These are phyloP conservation scores for Didymella arachidicola DNA, from an alignment of 2,329 filamentous ascomycete genomes.

Conservation along the genomic window DNA sequence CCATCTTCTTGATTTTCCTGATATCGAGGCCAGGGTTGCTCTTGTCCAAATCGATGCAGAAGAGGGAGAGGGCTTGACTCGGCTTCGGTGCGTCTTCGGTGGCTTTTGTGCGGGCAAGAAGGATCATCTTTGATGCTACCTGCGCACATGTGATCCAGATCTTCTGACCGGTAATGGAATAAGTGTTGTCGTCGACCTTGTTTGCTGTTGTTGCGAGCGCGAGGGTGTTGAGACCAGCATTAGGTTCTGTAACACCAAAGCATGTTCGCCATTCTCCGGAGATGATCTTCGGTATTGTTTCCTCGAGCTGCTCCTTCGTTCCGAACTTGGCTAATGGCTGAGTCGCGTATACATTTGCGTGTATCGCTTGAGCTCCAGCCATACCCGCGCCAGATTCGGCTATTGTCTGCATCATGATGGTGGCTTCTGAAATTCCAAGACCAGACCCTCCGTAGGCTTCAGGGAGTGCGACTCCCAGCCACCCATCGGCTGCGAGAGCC, in stretches of 20 bases:
- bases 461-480: constrained; percentile 81
- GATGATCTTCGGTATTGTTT: constrained; percentile 74
- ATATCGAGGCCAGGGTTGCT: constrained; percentile 68
- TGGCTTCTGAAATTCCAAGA: constrained; percentile 80
- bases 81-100: constrained; percentile 72
- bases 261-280: constrained; percentile 75
- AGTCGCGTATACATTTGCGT: constrained; percentile 75
- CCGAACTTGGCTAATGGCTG: constrained; percentile 78
- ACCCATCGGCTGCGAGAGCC: constrained; percentile 76
- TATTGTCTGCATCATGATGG: constrained; percentile 87
- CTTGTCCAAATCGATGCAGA: constrained; percentile 79
- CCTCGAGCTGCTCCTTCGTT: constrained; percentile 67
- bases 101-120: constrained; percentile 78
- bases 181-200: constrained; percentile 65
- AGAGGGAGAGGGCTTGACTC: constrained; percentile 79
- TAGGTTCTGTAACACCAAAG: constrained; percentile 86
- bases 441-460: constrained; percentile 77
- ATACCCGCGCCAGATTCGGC: constrained; percentile 81
- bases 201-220: constrained; percentile 60
- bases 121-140: constrained; percentile 82
- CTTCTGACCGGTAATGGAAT: constrained; percentile 78
- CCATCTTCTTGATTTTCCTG: constrained; percentile 83
- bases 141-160: constrained; percentile 91
- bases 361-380: constrained; percentile 68
- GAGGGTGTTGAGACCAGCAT: constrained; percentile 80